phyloP scores from a whole-genome alignment of 768 basidiomycete genomes.

The Leccinum boreale region DNA sequence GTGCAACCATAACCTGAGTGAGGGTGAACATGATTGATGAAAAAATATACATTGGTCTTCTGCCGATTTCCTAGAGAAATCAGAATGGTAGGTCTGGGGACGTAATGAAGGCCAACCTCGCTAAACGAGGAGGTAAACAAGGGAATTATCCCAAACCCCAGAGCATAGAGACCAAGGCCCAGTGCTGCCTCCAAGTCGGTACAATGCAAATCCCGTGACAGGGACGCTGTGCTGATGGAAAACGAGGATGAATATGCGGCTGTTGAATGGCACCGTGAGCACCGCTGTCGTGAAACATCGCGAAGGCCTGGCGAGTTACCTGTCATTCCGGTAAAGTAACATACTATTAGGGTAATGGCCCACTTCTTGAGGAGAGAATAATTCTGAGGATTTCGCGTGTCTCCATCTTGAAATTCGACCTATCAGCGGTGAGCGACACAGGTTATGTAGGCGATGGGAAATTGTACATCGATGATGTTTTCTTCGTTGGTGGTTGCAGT shows the following conservation, averaged over 20 bases:
- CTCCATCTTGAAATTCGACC: conserved; percentile 40
- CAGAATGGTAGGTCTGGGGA: background rate
- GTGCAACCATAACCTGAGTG: conserved; percentile 43
- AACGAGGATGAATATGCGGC: conserved; percentile 51
- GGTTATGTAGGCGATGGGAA: background rate
- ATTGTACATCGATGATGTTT: conserved; percentile 10
- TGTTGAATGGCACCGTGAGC: conserved; percentile 15
- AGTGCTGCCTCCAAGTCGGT: conserved; percentile 43
- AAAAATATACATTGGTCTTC: conserved; percentile 57
- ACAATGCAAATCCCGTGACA: conserved; percentile 46
- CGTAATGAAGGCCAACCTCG: conserved; percentile 34
- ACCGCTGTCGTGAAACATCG: background rate
- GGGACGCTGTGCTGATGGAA: conserved; percentile 51
- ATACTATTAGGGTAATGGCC: conserved; percentile 31
- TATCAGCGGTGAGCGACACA: conserved; percentile 15
- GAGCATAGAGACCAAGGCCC: conserved; percentile 49
- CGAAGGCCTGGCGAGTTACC: conserved; percentile 4
- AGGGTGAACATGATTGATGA: conserved; percentile 48
- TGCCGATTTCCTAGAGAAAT: conserved; percentile 52
- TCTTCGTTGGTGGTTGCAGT: background rate
- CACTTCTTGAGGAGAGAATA: conserved; percentile 41
- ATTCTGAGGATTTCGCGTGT: conserved; percentile 38
- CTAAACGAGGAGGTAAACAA: conserved; percentile 65
- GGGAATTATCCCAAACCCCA: conserved; percentile 62
- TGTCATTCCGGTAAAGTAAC: conserved; percentile 23